phyloP scores from a whole-genome alignment of 1,139 yeast genomes.

The Sugiyamaella neomexicana region DNA sequence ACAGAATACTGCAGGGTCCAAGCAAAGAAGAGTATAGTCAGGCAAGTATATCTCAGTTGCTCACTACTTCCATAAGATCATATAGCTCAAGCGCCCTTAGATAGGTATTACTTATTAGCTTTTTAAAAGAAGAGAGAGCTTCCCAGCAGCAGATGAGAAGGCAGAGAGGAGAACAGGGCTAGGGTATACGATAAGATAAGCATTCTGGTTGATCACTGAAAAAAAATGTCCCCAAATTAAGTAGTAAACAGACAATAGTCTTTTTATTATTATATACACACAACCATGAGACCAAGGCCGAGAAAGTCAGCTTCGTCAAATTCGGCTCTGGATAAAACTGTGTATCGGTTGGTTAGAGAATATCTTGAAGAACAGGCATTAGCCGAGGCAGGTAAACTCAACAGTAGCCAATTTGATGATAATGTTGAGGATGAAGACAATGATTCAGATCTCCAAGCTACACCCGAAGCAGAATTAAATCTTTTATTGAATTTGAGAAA shows the following conservation, averaged over 20 bases:
- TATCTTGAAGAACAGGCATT: slow-evolving; percentile 25
- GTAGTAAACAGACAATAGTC: no score
- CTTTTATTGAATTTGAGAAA: slow-evolving; percentile 24
- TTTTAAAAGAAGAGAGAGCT: no score
- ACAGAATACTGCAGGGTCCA: no score
- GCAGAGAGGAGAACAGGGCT: not conserved
- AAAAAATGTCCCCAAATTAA: not conserved
- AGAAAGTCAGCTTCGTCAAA: slow-evolving; percentile 10
- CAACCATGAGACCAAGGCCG: slow-evolving; percentile 12
- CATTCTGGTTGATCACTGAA: not conserved
- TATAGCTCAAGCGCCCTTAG: no score
- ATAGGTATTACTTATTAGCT: no score
- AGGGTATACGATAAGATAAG: slow-evolving; percentile 1
- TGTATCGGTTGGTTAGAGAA: slow-evolving; percentile 29
- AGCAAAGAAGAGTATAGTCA: no score
- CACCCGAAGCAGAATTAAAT: slow-evolving; percentile 18
- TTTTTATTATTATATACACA: no score
- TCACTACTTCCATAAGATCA: no score
- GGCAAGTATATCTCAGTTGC: no score
- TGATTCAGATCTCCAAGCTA: slow-evolving; percentile 9
- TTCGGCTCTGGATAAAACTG: slow-evolving; percentile 25
- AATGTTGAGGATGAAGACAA: not conserved
- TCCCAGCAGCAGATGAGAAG: no score
- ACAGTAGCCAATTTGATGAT: not conserved
- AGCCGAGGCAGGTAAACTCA: slow-evolving; percentile 3